phyloP scores from a whole-genome alignment of 495 filamentous ascomycete species.

The Recurvomyces mirabilis region DNA sequence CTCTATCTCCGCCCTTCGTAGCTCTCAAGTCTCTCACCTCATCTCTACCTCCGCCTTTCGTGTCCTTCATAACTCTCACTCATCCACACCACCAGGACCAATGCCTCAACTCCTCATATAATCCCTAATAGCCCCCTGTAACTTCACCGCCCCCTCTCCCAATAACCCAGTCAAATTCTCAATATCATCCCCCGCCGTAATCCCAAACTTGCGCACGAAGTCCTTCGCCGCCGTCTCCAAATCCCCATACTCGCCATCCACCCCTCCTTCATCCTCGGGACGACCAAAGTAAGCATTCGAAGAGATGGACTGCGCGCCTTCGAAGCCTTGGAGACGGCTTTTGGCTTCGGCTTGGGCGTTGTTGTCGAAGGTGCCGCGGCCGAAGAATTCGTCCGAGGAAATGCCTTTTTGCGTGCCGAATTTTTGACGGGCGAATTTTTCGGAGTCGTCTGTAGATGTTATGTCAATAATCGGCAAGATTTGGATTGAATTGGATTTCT shows the following conservation, averaged over 20 bases:
- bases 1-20: too few species aligned
- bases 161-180: constrained; percentile 73
- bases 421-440: constrained; percentile 64
- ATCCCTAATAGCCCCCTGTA: constrained; percentile 79
- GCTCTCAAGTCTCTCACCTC: too few species aligned
- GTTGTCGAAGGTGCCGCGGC: constrained; percentile 75
- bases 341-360: constrained; percentile 74
- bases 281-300: constrained; percentile 95
- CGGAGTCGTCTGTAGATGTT: constrained; percentile 48
- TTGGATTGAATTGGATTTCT: too few species aligned
- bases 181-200: constrained; percentile 88
- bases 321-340: constrained; percentile 75
- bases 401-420: constrained; percentile 93
- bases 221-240: constrained; percentile 87
- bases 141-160: constrained; percentile 69
- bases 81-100: too few species aligned
- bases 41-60: too few species aligned
- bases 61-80: too few species aligned
- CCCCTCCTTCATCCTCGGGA: constrained; percentile 56
- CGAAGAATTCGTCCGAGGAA: constrained; percentile 96
- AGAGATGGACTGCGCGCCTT: constrained; percentile 83
- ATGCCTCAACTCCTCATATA: constrained; percentile 67
- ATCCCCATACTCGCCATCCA: constrained; percentile 67
- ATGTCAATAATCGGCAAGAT: background rate
- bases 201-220: constrained; percentile 85